Conservation (phyloP, 306 rosid genomes). For the Sicyos edulis region DNA sequence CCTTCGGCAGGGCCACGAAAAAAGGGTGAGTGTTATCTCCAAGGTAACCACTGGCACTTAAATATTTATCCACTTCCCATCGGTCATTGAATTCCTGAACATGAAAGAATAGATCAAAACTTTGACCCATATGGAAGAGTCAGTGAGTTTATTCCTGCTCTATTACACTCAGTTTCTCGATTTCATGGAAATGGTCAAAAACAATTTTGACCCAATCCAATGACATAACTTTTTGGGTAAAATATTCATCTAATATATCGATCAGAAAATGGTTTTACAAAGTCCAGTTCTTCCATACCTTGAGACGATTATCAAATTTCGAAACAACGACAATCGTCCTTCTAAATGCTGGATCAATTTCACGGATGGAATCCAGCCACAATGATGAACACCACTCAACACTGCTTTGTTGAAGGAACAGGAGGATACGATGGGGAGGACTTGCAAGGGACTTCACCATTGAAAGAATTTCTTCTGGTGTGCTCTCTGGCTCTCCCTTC, state of each 20-base stretch:
- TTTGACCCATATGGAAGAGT: background rate
- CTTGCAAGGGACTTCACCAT: conserved; percentile 92
- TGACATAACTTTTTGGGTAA: too few species aligned
- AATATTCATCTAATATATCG: background rate
- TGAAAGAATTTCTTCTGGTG: conserved; percentile 88
- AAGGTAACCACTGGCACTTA: conserved; percentile 92
- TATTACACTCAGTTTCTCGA: too few species aligned
- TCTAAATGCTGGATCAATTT: conserved; percentile 77
- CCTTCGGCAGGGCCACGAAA: conserved; percentile 90
- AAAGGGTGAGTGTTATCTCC: conserved; percentile 73
- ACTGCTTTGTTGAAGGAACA: conserved; percentile 96
- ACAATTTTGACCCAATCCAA: too few species aligned
- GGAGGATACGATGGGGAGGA: conserved; percentile 84
- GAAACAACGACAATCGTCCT: conserved; percentile 80
- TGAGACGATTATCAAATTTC: conserved; percentile 94
- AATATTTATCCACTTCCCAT: conserved; percentile 97
- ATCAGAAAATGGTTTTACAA: background rate
- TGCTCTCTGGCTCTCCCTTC: conserved; percentile 91
- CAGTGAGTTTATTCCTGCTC: too few species aligned
- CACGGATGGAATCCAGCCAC: conserved; percentile 88
- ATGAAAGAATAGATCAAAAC: conserved; percentile 6
- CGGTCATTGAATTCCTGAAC: conserved; percentile 81
- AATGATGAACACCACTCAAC: conserved; percentile 98
- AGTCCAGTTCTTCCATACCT: conserved; percentile 38
- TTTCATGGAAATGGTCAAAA: background rate